Evolutionary conservation across 805 yeast genomes (phyloP).

Genomic region (Candida xyloterini): DNA sequence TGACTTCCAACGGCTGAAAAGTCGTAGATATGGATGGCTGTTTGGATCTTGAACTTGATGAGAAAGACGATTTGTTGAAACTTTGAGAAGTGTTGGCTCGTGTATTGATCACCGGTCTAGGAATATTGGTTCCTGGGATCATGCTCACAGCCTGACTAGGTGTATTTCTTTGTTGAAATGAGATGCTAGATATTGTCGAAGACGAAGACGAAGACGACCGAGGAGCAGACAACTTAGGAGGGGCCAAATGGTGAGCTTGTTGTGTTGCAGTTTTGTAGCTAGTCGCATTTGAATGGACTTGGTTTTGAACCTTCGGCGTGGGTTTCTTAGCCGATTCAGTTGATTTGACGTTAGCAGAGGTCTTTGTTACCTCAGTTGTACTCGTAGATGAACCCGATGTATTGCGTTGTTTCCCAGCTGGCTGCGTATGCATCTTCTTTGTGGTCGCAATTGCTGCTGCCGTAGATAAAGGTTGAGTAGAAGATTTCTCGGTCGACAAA

Average conservation of each 20-base stretch:
- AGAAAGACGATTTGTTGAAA: slow-evolving; percentile 10
- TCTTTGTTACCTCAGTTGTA: neutral
- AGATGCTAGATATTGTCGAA: slow-evolving; percentile 8
- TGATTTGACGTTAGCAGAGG: neutral
- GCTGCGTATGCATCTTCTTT: slow-evolving; percentile 15
- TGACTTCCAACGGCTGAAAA: slow-evolving; percentile 29
- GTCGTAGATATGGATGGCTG: slow-evolving; percentile 9
- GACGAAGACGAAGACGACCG: slow-evolving; percentile 3
- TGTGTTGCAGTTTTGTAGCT: neutral
- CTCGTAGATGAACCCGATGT: slow-evolving; percentile 2
- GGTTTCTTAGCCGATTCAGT: neutral
- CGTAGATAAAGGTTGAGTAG: slow-evolving; percentile 14
- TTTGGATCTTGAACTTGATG: slow-evolving; percentile 12
- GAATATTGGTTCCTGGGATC: slow-evolving; percentile 59
- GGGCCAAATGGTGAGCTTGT: neutral
- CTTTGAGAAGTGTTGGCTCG: slow-evolving; percentile 24
- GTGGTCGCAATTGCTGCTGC: slow-evolving; percentile 26
- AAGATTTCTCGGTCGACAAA: slow-evolving; percentile 14
- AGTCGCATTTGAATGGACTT: neutral
- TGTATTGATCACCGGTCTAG: slow-evolving; percentile 48
- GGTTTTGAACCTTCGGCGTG: neutral
- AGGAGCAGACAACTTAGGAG: neutral
- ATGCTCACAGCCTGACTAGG: slow-evolving; percentile 31
- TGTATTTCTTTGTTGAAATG: slow-evolving; percentile 21
- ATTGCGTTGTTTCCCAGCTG: slow-evolving; percentile 11